phyloP scores from a whole-genome alignment of 1,139 yeast genomes.

The Saccharomyces hybrid region DNA sequence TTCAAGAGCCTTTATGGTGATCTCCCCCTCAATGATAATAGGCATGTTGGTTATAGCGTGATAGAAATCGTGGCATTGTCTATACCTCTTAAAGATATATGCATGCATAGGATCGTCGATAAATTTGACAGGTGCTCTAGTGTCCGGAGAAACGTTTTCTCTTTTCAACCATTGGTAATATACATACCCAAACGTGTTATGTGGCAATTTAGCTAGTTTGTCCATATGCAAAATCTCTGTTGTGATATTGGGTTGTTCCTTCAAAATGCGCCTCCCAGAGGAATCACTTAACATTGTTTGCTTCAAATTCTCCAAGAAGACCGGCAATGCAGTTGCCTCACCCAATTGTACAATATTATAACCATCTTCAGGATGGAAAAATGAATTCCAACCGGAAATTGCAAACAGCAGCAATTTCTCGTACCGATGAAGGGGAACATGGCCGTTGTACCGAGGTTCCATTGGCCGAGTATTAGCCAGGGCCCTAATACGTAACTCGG shows the following conservation, averaged over 20 bases:
- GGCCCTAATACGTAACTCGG: slow-evolving; percentile 29
- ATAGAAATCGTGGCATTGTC: slow-evolving; percentile 96
- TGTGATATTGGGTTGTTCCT: slow-evolving; percentile 79
- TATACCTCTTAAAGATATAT: slow-evolving; percentile 80
- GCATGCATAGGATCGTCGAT: slow-evolving; percentile 90
- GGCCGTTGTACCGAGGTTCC: slow-evolving; percentile 61
- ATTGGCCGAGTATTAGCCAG: slow-evolving; percentile 27
- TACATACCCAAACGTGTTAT: slow-evolving; percentile 68
- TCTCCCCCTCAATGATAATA: slow-evolving; percentile 89
- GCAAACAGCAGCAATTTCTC: slow-evolving; percentile 61
- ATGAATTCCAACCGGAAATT: slow-evolving; percentile 80
- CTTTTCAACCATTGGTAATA: slow-evolving; percentile 76
- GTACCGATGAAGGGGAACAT: slow-evolving; percentile 59
- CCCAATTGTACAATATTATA: slow-evolving; percentile 80
- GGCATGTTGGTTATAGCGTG: slow-evolving; percentile 91
- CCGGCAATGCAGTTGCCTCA: slow-evolving; percentile 77
- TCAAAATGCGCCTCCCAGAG: slow-evolving; percentile 67
- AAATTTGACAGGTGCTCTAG: slow-evolving; percentile 77
- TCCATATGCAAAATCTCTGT: slow-evolving; percentile 61
- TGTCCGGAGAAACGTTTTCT: slow-evolving; percentile 91
- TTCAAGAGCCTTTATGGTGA: slow-evolving; percentile 87
- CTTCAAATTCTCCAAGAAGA: slow-evolving; percentile 55
- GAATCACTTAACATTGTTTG: slow-evolving; percentile 67
- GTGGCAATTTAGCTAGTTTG: slow-evolving; percentile 52
- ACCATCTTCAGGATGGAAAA: slow-evolving; percentile 64